phyloP scores from a whole-genome alignment of 1,284 basidiomycete genomes.

The Cutaneotrichosporon arboriforme region DNA sequence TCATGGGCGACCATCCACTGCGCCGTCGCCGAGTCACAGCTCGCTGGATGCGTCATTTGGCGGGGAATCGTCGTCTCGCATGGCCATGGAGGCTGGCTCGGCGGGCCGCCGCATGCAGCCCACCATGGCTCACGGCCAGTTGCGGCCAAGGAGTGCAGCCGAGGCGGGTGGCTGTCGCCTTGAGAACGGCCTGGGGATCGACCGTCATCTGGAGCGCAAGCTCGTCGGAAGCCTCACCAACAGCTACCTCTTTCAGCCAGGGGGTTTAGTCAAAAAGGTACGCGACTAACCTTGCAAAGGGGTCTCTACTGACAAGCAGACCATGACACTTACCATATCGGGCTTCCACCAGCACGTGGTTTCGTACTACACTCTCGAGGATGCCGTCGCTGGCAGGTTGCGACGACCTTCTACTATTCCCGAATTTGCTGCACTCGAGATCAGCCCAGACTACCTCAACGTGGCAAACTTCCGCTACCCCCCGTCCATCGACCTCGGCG shows the following conservation, averaged over 20 bases:
- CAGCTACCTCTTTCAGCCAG: conserved; percentile 81
- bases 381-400: conserved; percentile 80
- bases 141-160: conserved; percentile 18
- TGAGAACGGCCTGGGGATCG: conserved; percentile 19
- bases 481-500: conserved; percentile 75
- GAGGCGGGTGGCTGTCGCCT: conserved; percentile 19
- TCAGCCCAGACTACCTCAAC: conserved; percentile 81
- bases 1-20: conserved; percentile 14
- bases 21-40: conserved; percentile 12
- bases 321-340: conserved; percentile 79
- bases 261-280: conserved; percentile 94
- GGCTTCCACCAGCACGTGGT: conserved; percentile 90
- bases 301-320: conserved; percentile 52
- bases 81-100: conserved; percentile 13
- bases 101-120: conserved; percentile 4
- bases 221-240: conserved; percentile 84
- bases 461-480: conserved; percentile 86
- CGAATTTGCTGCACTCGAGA: conserved; percentile 77
- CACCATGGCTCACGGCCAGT: conserved; percentile 17
- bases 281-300: conserved; percentile 25
- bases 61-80: conserved; percentile 17
- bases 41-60: conserved; percentile 7
- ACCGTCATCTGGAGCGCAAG: conserved; percentile 56
- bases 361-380: conserved; percentile 90
- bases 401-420: conserved; percentile 82